phyloP scores from a whole-genome alignment of 2,329 filamentous ascomycete species.

The Alternaria consortialis region DNA sequence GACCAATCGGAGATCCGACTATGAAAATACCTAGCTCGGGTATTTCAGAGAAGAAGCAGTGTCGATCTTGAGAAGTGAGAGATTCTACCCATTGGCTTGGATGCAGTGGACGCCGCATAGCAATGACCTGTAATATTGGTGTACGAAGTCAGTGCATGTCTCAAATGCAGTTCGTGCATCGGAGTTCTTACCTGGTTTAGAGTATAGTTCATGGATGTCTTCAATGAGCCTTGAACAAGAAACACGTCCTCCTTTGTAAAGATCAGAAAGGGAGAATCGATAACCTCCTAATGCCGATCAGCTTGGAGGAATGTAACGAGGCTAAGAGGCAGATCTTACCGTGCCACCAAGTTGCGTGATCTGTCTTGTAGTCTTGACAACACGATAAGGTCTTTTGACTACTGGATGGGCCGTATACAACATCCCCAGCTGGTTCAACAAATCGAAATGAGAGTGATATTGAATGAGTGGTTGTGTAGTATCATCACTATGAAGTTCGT shows the following conservation, averaged over 20 bases:
- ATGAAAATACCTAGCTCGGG: constrained; percentile 76
- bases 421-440: background rate
- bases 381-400: background rate
- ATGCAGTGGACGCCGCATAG: constrained; percentile 48
- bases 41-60: constrained; percentile 71
- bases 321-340: background rate
- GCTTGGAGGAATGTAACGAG: background rate
- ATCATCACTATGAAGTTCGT: background rate
- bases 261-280: constrained; percentile 49
- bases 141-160: background rate
- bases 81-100: constrained; percentile 6
- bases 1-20: constrained; percentile 71
- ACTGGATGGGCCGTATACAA: background rate
- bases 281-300: background rate
- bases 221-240: constrained; percentile 51
- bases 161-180: background rate
- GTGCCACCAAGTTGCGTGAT: background rate
- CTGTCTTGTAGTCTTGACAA: background rate
- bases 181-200: constrained; percentile 1
- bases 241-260: constrained; percentile 56
- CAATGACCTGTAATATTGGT: constrained; percentile 33
- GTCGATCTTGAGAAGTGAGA: constrained; percentile 53
- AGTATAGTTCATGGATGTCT: constrained; percentile 14
- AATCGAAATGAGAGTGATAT: background rate
- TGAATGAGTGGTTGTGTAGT: background rate